Evolutionary conservation across 2,329 filamentous ascomycete genomes (phyloP).

Genomic region (Aspergillus oerlinghausenensis): DNA sequence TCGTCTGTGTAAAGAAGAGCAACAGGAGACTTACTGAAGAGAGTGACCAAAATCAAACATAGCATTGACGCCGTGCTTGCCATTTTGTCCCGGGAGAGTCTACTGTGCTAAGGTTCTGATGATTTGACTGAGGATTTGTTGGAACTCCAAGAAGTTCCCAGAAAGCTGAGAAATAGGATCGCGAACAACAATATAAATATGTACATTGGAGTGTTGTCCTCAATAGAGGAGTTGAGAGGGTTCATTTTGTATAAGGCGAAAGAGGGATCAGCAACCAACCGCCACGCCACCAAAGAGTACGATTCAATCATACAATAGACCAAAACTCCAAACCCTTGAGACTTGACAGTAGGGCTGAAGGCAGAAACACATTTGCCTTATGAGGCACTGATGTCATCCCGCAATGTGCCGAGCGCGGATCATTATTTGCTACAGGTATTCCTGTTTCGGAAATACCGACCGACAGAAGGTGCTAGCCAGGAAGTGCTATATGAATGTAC

Average conservation of each 20-base stretch:
- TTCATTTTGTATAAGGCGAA: conserved; percentile 15
- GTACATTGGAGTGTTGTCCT: conserved; percentile 23
- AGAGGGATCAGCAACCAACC: conserved; percentile 13
- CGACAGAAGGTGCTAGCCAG: background rate
- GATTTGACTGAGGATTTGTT: conserved; percentile 8
- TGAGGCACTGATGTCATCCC: conserved; percentile 16
- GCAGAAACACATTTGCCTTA: background rate
- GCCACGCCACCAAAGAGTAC: conserved; percentile 13
- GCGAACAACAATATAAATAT: conserved; percentile 25
- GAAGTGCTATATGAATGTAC: background rate
- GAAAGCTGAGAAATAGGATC: conserved; percentile 23
- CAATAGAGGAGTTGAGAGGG: conserved; percentile 18
- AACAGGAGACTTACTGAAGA: conserved; percentile 37
- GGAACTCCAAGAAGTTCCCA: conserved; percentile 17
- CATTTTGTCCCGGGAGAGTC: conserved; percentile 17
- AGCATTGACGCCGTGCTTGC: conserved; percentile 35
- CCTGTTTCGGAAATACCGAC: background rate
- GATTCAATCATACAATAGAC: background rate
- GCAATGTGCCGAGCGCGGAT: background rate
- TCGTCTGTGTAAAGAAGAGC: background rate
- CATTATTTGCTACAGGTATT: background rate
- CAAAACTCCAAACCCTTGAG: background rate
- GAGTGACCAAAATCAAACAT: conserved; percentile 43
- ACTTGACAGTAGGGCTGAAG: background rate
- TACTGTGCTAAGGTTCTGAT: conserved; percentile 1